Evolutionary conservation across 495 filamentous ascomycete genomes (phyloP), one percentile per base, ranked within the genome.

Genomic region (Daldinia loculata): DNA sequence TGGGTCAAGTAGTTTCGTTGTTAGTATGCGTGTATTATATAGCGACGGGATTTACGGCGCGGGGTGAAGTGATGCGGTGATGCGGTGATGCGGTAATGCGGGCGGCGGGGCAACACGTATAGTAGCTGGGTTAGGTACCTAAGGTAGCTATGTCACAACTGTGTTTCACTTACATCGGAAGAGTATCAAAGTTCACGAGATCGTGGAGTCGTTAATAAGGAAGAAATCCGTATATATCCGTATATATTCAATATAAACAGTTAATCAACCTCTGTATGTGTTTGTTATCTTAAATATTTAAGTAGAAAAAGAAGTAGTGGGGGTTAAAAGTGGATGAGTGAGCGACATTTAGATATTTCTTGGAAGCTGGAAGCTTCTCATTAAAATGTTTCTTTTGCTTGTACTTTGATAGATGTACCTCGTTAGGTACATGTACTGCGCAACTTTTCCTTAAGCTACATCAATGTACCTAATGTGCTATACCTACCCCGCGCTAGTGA

Each of bases 401-500:
- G 30, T 26, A 36, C n/a, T 19, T 38, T 11, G 6, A 29, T 22
- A 15, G 27, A 24, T 24, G 24, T 51, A 51, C 53, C 53, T 32
- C 1, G 0, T 29, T 4, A 56, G 27, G 53, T 56, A 50, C 45
- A 48, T n/a, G n/a, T n/a, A 4, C 15, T 5, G 15, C 38, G 12
- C 15, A n/a, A 22, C 45, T 24, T 50, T 43, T 51, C 9, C 48
- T 51, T 51, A 51, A 51, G 48, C 30, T 34, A 17, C n/a, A n/a
- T n/a, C n/a, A n/a, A n/a, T n/a, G n/a, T n/a, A n/a, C n/a, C n/a
- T n/a, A n/a, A n/a, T 29, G 24, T 26, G 24, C 24, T 26, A 26
- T 36, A 56, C 38, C 57, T 69, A 67, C 71, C 71, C 71, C 71
- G 71, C 71, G 71, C 67, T 70, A 70, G 71, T 74, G 71, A 74